Percentiles rank a stretch among this genome's conserved stretches.
phyloP scores from a whole-genome alignment of 2,329 filamentous ascomycete species.

The Arachnopeziza araneosa region DNA sequence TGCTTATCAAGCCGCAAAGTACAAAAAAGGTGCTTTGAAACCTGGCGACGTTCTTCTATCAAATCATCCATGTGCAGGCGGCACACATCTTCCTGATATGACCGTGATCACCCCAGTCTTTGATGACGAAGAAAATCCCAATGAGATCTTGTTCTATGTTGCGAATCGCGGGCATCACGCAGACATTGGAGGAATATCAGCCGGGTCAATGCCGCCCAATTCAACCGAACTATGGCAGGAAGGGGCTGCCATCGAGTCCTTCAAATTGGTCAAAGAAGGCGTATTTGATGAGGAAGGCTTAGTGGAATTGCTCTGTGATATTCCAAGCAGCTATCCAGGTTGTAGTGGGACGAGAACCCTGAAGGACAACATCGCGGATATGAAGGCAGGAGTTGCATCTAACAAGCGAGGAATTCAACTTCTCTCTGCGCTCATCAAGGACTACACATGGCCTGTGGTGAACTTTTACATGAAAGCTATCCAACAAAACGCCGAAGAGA shows the following conservation, averaged over 20 bases:
- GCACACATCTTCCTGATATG: constrained; percentile 79
- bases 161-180: constrained; percentile 72
- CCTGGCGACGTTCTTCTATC: constrained; percentile 74
- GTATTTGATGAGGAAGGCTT: constrained; percentile 71
- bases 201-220: constrained; percentile 75
- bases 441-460: constrained; percentile 68
- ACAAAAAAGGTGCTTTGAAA: constrained; percentile 63
- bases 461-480: constrained; percentile 78
- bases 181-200: constrained; percentile 76
- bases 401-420: constrained; percentile 76
- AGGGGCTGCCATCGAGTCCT: constrained; percentile 53
- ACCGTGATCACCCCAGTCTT: constrained; percentile 78
- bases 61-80: constrained; percentile 68
- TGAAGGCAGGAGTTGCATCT: constrained; percentile 77
- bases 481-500: constrained; percentile 69
- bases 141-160: constrained; percentile 68
- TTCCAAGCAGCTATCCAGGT: constrained; percentile 62
- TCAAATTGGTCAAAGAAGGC: constrained; percentile 67
- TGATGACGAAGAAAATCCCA: constrained; percentile 48
- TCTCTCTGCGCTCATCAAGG: constrained; percentile 64
- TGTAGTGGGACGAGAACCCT: constrained; percentile 72
- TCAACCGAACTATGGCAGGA: constrained; percentile 60
- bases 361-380: constrained; percentile 74
- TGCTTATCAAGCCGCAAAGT: constrained; percentile 68
- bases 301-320: constrained; percentile 60